These are phyloP conservation scores for Cinnamomum chago DNA, from an alignment of 164 flowering plant species.

Conservation along the genomic window DNA sequence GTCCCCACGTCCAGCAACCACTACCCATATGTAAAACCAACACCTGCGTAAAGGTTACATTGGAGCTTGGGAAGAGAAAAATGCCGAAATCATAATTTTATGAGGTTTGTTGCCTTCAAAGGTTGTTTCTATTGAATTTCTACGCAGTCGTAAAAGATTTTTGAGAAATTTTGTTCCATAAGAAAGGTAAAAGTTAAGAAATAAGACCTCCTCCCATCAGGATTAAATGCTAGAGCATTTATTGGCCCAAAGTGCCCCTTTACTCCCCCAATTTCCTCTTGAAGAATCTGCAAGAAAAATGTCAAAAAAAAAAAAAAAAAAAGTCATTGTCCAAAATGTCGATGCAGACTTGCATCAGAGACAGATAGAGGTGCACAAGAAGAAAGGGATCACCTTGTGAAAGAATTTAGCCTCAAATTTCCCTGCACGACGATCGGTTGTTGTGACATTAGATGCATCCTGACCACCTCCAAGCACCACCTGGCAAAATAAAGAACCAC, in stretches of 20 bases:
- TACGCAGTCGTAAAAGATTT: too few species aligned
- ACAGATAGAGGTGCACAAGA: not conserved
- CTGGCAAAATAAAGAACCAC: conserved; percentile 24
- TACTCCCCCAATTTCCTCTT: conserved; percentile 92
- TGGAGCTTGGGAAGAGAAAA: too few species aligned
- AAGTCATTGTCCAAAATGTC: not conserved
- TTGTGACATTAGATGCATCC: conserved; percentile 83
- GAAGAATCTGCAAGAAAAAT: conserved; percentile 51
- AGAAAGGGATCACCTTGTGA: conserved; percentile 55
- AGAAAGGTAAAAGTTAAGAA: not conserved
- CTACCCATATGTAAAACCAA: too few species aligned
- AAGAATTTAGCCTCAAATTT: conserved; percentile 93
- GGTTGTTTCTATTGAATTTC: too few species aligned
- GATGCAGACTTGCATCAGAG: not conserved
- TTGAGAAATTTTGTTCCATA: not conserved
- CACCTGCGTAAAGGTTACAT: too few species aligned
- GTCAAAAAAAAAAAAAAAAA: not conserved
- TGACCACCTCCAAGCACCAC: conserved; percentile 99
- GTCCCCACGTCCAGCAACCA: too few species aligned
- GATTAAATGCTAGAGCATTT: conserved; percentile 90
- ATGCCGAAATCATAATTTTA: too few species aligned
- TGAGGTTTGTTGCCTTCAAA: too few species aligned
- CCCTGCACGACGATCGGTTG: conserved; percentile 94
- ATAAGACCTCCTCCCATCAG: conserved; percentile 82
- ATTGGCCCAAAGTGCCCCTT: conserved; percentile 98